Evolutionary conservation across 306 rosid species (phyloP).

Genomic region (Albizia julibrissin): DNA sequence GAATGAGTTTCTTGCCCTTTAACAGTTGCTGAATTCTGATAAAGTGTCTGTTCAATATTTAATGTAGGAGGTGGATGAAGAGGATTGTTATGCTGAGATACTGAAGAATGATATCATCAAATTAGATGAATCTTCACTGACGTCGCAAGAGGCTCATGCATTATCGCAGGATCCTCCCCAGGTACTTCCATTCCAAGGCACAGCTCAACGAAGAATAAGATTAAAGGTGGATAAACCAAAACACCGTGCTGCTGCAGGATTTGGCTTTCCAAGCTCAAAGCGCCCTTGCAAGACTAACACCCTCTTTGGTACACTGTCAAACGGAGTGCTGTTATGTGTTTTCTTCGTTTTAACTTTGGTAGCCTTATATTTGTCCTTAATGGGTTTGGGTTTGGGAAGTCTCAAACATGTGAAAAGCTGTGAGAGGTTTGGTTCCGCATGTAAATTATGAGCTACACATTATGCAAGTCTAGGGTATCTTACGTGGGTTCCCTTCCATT

Average conservation of each 20-base stretch:
- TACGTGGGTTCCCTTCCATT: neutral
- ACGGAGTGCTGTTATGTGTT: neutral
- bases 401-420: conserved; percentile 32
- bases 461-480: neutral
- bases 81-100: conserved; percentile 78
- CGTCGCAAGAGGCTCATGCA: conserved; percentile 33
- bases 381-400: conserved; percentile 48
- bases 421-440: conserved; percentile 7
- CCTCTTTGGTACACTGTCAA: conserved; percentile 9
- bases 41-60: neutral
- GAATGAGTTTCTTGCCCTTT: neutral
- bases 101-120: conserved; percentile 81
- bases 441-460: neutral
- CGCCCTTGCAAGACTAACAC: conserved; percentile 30
- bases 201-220: conserved; percentile 66
- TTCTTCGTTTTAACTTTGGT: neutral
- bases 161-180: conserved; percentile 32
- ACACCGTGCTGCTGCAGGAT: conserved; percentile 14
- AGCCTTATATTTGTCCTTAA: conserved; percentile 31
- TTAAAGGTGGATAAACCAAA: conserved; percentile 34
- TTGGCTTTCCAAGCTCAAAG: conserved; percentile 25
- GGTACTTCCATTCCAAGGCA: conserved; percentile 54
- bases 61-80: conserved; percentile 61
- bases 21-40: neutral
- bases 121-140: conserved; percentile 59